Evolutionary conservation across 352 stramenopile genomes (phyloP).

Genomic region (Phytopythium helicoides): DNA sequence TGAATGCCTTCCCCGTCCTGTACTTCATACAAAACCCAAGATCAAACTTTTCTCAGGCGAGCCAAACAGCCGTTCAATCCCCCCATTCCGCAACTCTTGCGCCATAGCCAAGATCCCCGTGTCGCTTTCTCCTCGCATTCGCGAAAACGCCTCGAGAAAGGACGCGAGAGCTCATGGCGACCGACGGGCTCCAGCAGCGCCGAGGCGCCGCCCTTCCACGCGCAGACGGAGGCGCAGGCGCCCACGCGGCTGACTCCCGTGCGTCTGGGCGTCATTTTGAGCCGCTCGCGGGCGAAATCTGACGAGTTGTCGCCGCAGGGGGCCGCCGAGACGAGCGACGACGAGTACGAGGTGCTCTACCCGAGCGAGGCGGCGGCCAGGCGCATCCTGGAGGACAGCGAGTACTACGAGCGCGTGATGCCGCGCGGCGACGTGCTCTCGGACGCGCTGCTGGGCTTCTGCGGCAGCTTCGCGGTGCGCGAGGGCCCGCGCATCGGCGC

Average conservation of each 20-base stretch:
- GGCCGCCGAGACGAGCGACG: not conserved
- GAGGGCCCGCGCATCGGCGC: constrained; percentile 38
- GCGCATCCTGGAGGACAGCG: constrained; percentile 46
- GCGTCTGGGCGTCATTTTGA: not conserved
- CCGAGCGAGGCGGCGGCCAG: constrained; percentile 39
- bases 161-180: no score
- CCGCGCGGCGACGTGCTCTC: constrained; percentile 39
- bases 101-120: no score
- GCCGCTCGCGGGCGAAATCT: not conserved
- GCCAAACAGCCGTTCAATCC: constrained; percentile 4
- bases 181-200: no score
- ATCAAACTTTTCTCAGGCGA: not conserved
- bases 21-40: not conserved
- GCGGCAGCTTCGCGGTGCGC: constrained; percentile 56
- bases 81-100: not conserved
- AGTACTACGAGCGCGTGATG: constrained; percentile 60
- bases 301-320: not conserved
- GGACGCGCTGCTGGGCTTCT: constrained; percentile 56
- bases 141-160: no score
- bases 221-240: no score
- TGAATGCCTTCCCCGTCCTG: not conserved
- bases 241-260: constrained; percentile 3
- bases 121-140: no score
- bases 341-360: constrained; percentile 61
- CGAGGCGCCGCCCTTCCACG: no score